Evolutionary conservation across 1,139 yeast genomes (phyloP), one percentile per base, ranked within the genome.

Genomic region (Suhomyces maxii): DNA sequence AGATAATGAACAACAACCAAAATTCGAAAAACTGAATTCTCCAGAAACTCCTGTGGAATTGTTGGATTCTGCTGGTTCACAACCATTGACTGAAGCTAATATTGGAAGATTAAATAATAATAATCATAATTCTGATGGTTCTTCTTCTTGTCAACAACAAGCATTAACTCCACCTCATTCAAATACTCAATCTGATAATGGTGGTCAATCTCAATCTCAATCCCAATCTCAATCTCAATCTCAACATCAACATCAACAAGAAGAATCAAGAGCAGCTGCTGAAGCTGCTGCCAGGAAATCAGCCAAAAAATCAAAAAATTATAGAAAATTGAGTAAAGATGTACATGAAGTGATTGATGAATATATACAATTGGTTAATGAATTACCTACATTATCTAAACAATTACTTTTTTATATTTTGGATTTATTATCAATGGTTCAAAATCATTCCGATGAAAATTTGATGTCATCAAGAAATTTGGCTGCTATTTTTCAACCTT

Each of bases 401-500:
- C 97, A 93, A 60, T 73, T 93, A 36, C 73, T 93, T n/a, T 86
- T 91, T 56, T 93, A 95, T 67, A 80, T 95, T 26, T 70, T 93
- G 55, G 99, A 93, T 66, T 72, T 95, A 55, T 73, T 93, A 49
- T 87, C 96, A 9, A 81, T 90, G 73, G 95, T 93, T 54, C 89
- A 91, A 43, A 83, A 87, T 51, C 85, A 87, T 58, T 77, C 93
- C 8, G 82, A 80, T 40, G 82, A 81, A 49, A 93, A 91, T 63
- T 74, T 89, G 55, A 93, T 93, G 99, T 84, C 97, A 2, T 89
- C 96, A 2, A 81, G 93, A 56, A 93, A 95, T 61, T 72, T 93
- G 54, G 96, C 98, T 0, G 97, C 98, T 2, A 89, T 93, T 50
- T 93, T 95, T 69, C 99, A 93, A 67, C 99, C 99, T 2, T 87